Evolutionary conservation across 345 rosid genomes (phyloP).

Genomic region (Cardiospermum halicacabum): DNA sequence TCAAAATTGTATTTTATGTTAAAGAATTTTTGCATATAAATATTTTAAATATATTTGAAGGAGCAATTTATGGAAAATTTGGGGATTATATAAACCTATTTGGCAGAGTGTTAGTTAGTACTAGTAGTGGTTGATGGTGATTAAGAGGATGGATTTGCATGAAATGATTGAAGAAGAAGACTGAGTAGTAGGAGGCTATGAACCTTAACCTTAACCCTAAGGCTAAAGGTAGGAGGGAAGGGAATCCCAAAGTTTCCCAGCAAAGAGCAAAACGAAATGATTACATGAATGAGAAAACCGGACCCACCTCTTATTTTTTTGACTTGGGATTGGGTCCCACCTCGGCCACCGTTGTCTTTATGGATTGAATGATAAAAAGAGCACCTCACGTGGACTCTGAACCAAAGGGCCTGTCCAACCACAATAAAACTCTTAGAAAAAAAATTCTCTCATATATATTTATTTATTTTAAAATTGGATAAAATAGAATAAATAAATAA

Average conservation of each 20-base stretch:
- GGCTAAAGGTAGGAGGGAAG: not conserved
- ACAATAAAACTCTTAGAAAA: constrained; percentile 38
- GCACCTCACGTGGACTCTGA: constrained; percentile 99
- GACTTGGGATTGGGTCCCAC: constrained; percentile 68
- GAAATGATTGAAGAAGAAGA: not conserved
- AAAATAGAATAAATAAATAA: no score
- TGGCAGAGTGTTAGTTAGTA: no score
- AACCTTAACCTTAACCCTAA: constrained; percentile 3
- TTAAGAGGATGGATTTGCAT: not conserved
- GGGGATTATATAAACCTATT: no score
- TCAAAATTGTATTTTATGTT: no score
- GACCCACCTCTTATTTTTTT: constrained; percentile 47
- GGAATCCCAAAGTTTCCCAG: constrained; percentile 46
- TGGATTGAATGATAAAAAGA: constrained; percentile 94
- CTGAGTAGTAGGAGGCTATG: no score
- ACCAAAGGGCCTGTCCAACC: constrained; percentile 84
- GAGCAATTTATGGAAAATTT: no score
- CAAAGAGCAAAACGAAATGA: constrained; percentile 66
- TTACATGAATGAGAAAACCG: constrained; percentile 72
- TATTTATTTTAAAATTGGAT: not conserved
- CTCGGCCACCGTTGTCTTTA: constrained; percentile 88
- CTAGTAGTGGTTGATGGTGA: no score
- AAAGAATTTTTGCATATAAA: no score
- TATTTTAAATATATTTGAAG: no score
- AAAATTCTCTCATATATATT: constrained; percentile 19